Conservation (phyloP, 805 yeast species). For the Starmerella bacillaris region DNA sequence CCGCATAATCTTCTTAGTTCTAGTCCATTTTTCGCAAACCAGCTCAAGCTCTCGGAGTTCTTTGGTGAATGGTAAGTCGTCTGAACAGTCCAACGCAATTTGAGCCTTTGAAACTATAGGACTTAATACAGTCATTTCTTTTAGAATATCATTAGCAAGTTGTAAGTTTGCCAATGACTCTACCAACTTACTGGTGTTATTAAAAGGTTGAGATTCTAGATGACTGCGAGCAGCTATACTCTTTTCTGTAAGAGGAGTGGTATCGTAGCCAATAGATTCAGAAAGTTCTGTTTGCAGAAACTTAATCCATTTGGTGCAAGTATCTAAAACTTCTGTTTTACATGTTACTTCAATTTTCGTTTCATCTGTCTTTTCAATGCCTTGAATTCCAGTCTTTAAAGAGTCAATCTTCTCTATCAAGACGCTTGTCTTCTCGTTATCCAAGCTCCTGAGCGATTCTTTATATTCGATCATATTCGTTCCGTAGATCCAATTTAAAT, state of each 20-base stretch:
- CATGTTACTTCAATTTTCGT: neutral
- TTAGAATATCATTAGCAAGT: no score
- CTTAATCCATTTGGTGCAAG: neutral
- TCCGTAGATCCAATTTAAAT: neutral
- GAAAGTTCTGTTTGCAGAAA: neutral
- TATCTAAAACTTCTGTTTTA: neutral
- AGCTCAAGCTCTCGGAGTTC: no score
- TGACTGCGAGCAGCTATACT: neutral
- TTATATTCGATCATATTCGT: neutral
- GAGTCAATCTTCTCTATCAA: neutral
- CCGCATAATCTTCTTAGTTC: slow-evolving; percentile 1
- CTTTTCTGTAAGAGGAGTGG: neutral
- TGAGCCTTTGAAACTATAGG: no score
- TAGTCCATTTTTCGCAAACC: no score
- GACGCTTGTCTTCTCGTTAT: neutral
- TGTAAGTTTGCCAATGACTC: no score
- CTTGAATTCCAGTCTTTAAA: neutral
- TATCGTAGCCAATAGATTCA: neutral
- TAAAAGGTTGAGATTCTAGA: neutral
- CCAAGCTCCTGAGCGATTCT: neutral
- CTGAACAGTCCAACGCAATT: no score
- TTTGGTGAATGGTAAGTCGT: no score
- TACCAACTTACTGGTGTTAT: neutral
- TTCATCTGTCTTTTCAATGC: neutral
- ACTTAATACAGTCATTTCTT: no score